These are phyloP conservation scores for Hymenochaete sp. DNA, from an alignment of 1,284 basidiomycete genomes.

Conservation along the genomic window DNA sequence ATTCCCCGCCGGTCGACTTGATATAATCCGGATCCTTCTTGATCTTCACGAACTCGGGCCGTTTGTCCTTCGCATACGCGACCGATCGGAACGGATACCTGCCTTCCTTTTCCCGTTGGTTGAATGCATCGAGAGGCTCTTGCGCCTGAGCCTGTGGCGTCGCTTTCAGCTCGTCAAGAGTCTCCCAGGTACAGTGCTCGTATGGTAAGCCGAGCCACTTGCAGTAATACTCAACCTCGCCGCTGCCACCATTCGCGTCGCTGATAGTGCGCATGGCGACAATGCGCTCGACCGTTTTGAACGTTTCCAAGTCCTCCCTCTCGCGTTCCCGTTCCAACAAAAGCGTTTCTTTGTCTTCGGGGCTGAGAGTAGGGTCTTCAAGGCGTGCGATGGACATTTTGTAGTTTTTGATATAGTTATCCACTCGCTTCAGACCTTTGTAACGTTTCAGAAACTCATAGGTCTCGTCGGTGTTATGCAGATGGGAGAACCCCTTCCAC, in stretches of 20 bases:
- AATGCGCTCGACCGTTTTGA: conserved; percentile 89
- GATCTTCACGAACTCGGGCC: conserved; percentile 84
- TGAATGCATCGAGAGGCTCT: conserved; percentile 75
- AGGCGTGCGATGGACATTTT: conserved; percentile 69
- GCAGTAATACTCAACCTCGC: conserved; percentile 85
- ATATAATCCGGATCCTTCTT: conserved; percentile 89
- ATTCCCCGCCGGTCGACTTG: conserved; percentile 61
- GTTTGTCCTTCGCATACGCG: conserved; percentile 56
- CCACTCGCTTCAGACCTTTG: conserved; percentile 92
- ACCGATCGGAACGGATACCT: conserved; percentile 85
- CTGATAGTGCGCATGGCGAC: conserved; percentile 73
- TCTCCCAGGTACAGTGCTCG: conserved; percentile 95
- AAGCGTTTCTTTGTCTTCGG: conserved; percentile 86
- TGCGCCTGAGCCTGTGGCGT: too few species aligned
- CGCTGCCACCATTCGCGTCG: too few species aligned
- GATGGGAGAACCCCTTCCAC: conserved; percentile 90
- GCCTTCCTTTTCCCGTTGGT: conserved; percentile 67
- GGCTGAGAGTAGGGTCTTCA: conserved; percentile 58
- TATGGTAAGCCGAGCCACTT: conserved; percentile 97
- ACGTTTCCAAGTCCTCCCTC: conserved; percentile 84
- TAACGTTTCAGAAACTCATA: conserved; percentile 93
- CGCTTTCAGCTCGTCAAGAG: conserved; percentile 68
- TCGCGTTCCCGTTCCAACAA: conserved; percentile 85
- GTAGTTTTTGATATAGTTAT: conserved; percentile 95
- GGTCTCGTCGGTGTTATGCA: conserved; percentile 95